A percentile compares a stretch with the other conserved stretches of the same genome.
These are phyloP conservation scores for Dendryphion nanum DNA, from an alignment of 2,329 filamentous ascomycete genomes.

Conservation along the genomic window DNA sequence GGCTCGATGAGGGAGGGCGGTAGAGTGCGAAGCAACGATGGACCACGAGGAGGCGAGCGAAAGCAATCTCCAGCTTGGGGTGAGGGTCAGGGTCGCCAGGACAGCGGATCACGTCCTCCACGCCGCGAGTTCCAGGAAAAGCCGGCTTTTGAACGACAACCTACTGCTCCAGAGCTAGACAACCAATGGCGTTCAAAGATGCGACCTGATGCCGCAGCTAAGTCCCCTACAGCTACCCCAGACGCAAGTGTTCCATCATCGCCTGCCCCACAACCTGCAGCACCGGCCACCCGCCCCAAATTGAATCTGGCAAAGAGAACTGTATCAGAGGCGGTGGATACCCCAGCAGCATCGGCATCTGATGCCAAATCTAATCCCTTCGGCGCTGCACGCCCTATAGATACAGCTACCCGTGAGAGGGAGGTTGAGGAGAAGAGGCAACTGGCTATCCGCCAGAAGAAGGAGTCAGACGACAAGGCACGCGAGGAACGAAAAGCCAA, in stretches of 20 bases:
- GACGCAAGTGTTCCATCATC: constrained; percentile 75
- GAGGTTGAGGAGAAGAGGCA: constrained; percentile 87
- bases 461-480: constrained; percentile 80
- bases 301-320: constrained; percentile 90
- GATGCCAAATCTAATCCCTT: constrained; percentile 90
- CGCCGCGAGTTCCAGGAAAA: constrained; percentile 72
- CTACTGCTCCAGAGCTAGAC: constrained; percentile 88
- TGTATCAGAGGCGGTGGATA: constrained; percentile 69
- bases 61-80: constrained; percentile 70
- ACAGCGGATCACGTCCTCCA: constrained; percentile 77
- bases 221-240: constrained; percentile 65
- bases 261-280: constrained; percentile 61
- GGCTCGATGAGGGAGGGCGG: constrained; percentile 54
- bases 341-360: constrained; percentile 40
- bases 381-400: constrained; percentile 88
- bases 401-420: constrained; percentile 84
- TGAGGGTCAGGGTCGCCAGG: constrained; percentile 60
- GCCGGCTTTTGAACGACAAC: constrained; percentile 63
- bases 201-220: constrained; percentile 70
- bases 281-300: constrained; percentile 68
- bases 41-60: constrained; percentile 40
- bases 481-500: constrained; percentile 65
- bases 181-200: constrained; percentile 91
- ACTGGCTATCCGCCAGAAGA: constrained; percentile 74
- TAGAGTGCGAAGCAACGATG: constrained; percentile 54